phyloP scores from a whole-genome alignment of 345 rosid genomes.

The Adansonia digitata region DNA sequence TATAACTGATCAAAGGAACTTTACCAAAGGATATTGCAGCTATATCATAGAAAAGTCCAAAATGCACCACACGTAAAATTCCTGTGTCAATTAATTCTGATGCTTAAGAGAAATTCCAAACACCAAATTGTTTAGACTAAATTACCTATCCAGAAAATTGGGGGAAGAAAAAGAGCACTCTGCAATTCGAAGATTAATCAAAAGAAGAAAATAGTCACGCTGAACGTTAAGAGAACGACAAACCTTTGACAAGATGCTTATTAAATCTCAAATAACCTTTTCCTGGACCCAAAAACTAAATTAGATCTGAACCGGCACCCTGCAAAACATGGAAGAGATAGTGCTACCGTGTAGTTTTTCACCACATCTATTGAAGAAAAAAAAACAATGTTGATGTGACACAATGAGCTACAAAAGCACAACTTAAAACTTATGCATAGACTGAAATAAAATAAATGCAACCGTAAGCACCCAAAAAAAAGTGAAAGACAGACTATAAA shows the following conservation, averaged over 20 bases:
- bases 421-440: background rate
- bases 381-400: background rate
- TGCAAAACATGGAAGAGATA: background rate
- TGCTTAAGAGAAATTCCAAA: background rate
- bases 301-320: background rate
- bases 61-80: background rate
- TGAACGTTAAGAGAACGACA: background rate
- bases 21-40: background rate
- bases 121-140: background rate
- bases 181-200: background rate
- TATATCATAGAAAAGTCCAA: background rate
- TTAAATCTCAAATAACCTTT: background rate
- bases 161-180: background rate
- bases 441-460: background rate
- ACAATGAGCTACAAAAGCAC: background rate
- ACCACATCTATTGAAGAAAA: background rate
- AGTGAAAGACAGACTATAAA: background rate
- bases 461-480: background rate
- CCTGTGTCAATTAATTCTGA: background rate
- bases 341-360: background rate
- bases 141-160: background rate
- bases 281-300: background rate
- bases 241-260: background rate
- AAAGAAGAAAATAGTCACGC: background rate
- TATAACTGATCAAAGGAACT: background rate